Conservation (phyloP, 768 basidiomycete genomes). For the Myochromella boudieri region DNA sequence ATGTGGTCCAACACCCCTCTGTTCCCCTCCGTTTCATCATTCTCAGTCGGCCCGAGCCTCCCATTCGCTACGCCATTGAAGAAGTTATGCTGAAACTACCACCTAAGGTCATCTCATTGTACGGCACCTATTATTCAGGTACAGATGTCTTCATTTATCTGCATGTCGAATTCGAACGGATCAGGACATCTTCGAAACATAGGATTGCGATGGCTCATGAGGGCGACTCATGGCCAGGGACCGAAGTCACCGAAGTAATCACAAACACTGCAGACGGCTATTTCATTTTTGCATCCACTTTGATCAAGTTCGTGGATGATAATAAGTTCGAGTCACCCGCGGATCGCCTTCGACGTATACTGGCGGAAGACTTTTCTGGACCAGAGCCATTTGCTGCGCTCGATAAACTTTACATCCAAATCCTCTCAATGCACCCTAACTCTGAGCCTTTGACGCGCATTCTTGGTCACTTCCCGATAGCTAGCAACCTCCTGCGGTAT, state of each 20-base stretch:
- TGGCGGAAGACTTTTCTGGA: no score
- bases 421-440: no score
- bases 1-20: neutral
- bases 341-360: no score
- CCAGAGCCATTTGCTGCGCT: no score
- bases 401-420: neutral
- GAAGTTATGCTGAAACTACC: neutral
- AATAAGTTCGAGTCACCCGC: no score
- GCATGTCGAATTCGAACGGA: neutral
- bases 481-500: neutral
- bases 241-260: neutral
- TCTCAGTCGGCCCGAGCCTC: no score
- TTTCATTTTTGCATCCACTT: no score
- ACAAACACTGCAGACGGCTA: neutral
- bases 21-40: neutral
- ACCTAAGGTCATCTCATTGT: neutral
- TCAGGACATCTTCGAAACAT: no score
- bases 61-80: neutral
- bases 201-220: no score
- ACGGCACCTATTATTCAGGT: neutral
- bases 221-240: no score
- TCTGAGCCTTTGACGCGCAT: neutral
- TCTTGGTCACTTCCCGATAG: neutral
- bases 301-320: neutral
- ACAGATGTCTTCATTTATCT: no score